A percentile compares a stretch with the other conserved stretches of the same genome.
Conservation (phyloP, 805 yeast genomes). For the Komagataella kurtzmanii region DNA sequence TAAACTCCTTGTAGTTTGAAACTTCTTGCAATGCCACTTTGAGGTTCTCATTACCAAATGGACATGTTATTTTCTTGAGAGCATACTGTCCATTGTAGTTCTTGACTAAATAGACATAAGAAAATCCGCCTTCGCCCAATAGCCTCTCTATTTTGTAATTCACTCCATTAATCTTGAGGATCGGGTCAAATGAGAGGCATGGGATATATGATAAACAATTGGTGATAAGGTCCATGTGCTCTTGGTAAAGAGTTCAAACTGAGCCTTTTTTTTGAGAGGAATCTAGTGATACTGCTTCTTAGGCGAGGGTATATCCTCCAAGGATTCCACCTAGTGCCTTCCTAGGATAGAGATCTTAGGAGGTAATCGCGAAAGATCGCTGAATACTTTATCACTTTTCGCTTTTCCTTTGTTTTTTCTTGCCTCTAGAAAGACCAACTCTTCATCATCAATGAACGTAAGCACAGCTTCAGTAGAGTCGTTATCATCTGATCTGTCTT, state of each 20-base stretch:
- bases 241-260: background rate
- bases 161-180: slow-evolving; percentile 46
- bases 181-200: slow-evolving; percentile 24
- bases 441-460: background rate
- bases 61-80: slow-evolving; percentile 76
- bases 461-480: background rate
- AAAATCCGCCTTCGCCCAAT: slow-evolving; percentile 86
- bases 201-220: slow-evolving; percentile 2
- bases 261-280: background rate
- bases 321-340: background rate
- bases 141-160: slow-evolving; percentile 50
- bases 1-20: slow-evolving; percentile 59
- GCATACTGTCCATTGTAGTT: slow-evolving; percentile 43
- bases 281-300: background rate
- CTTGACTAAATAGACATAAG: slow-evolving; percentile 73
- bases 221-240: background rate
- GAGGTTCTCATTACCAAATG: slow-evolving; percentile 71
- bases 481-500: slow-evolving; percentile 34
- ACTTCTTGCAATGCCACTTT: slow-evolving; percentile 67
- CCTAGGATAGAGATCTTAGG: background rate
- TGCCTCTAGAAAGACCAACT: background rate
- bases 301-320: background rate
- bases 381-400: background rate
- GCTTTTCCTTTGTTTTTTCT: background rate
- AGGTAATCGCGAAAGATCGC: background rate